Percentiles rank a stretch among this genome's conserved stretches.
Conservation (phyloP, 1,284 basidiomycete genomes). For the Lignosus rhinocerotis region DNA sequence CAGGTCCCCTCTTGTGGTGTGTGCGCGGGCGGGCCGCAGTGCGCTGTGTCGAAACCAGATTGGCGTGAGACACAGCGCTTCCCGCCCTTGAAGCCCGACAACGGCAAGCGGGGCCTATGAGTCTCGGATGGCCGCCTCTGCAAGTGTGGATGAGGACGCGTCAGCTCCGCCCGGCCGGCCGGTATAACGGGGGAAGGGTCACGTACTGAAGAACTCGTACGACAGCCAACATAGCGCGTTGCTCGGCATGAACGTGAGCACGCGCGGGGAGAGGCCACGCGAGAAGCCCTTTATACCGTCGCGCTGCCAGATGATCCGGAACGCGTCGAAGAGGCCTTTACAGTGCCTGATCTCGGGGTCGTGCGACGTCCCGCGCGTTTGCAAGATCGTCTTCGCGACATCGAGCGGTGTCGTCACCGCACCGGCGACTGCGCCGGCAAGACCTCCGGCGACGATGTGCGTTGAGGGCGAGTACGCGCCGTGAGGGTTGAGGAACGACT, state of each 20-base stretch:
- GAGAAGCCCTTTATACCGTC: slow-evolving; percentile 88
- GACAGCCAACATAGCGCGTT: slow-evolving; percentile 98
- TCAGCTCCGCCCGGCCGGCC: neutral
- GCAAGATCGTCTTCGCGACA: slow-evolving; percentile 97
- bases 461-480: slow-evolving; percentile 89
- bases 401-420: slow-evolving; percentile 97
- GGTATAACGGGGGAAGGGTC: neutral
- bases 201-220: slow-evolving; percentile 95
- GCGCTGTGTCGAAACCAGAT: neutral
- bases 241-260: slow-evolving; percentile 95
- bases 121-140: slow-evolving; percentile 70
- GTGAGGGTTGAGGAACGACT: slow-evolving; percentile 83
- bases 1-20: neutral
- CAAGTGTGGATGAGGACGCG: slow-evolving; percentile 10
- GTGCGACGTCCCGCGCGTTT: slow-evolving; percentile 86
- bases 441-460: slow-evolving; percentile 89
- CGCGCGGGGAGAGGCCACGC: slow-evolving; percentile 88
- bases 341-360: slow-evolving; percentile 86
- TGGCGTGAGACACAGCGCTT: too few relatives aligned
- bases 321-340: slow-evolving; percentile 86
- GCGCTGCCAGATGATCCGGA: slow-evolving; percentile 83
- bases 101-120: neutral
- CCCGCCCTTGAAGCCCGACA: neutral
- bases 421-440: slow-evolving; percentile 93
- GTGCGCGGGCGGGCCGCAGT: neutral